Evolutionary conservation across 1,284 basidiomycete species (phyloP), one percentile per base, ranked within the genome.

Genomic region (Waitea zeae): DNA sequence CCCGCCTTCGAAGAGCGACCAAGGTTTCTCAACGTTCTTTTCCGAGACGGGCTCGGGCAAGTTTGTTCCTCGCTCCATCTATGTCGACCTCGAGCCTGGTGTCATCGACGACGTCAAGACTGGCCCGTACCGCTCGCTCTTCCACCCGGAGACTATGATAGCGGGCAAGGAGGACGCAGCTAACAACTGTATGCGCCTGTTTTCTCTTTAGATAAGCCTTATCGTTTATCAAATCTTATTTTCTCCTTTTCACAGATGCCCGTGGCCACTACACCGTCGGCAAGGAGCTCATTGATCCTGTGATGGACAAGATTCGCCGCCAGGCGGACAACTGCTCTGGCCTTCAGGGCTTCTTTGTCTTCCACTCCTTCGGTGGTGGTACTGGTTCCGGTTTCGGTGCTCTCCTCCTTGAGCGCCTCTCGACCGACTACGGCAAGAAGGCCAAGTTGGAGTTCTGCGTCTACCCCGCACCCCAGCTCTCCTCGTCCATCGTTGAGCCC

Each of bases 331-430:
- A 93, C 64, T 96, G 92, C 67, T 79, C 80, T 31, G 95, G 95
- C 54, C 79, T 98, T 31, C 95, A 99, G 61, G 93, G 95, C 48
- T 98, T 98, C 75, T 98, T 99, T 56, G 89, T 98, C 52, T 98
- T 98, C 77, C 95, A 98, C 67, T 98, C 95, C 31, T 96, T 97
- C 52, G 95, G 95, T 54, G 95, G 95, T 58, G 95, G 95, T 59
- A 98, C 93, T 48, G 95, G 95, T 51, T 98, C 95, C 42, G 95
- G 95, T 49, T 97, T 99, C 57, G 95, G 95, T 54, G 92, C 95
- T 36, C 80, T 98, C 47, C 68, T 98, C 37, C 72, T 98, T 43
- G 95, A 98, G 62, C 78, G 89, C 41, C 77, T 98, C 42, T 93
- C 92, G 30, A 80, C 83, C 42, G 93, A 98, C 62, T 98, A 97